These are phyloP conservation scores for Lachnellula occidentalis DNA, from an alignment of 2,329 filamentous ascomycete species.

Conservation along the genomic window DNA sequence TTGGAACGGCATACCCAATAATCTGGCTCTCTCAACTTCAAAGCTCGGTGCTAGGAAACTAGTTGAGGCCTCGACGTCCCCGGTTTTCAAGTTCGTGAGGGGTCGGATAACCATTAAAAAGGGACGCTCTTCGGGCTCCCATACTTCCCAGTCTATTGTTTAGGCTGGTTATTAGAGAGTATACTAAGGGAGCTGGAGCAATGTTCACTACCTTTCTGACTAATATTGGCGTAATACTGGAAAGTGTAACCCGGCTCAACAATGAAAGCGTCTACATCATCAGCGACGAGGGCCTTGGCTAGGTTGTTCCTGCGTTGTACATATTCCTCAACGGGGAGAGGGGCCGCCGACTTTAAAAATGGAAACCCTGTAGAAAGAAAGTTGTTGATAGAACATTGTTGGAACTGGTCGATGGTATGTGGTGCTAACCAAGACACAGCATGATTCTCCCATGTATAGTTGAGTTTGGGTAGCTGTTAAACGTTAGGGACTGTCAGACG, in stretches of 20 bases:
- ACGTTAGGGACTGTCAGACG: neutral
- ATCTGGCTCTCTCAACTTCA: constrained; percentile 52
- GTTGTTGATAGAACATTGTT: constrained; percentile 48
- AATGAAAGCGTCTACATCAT: constrained; percentile 52
- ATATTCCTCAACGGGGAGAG: constrained; percentile 47
- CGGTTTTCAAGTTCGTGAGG: constrained; percentile 31
- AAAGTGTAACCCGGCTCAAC: constrained; percentile 61
- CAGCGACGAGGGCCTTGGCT: constrained; percentile 46
- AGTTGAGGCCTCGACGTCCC: constrained; percentile 45
- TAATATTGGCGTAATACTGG: constrained; percentile 57
- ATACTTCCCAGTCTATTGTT: constrained; percentile 52
- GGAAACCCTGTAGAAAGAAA: constrained; percentile 39
- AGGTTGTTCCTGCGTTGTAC: constrained; percentile 50
- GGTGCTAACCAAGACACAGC: neutral
- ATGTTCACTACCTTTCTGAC: constrained; percentile 34
- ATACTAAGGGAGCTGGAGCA: too few species aligned
- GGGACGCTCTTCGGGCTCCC: constrained; percentile 59
- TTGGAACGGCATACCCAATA: constrained; percentile 52
- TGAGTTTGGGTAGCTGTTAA: neutral
- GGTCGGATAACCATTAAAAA: constrained; percentile 58
- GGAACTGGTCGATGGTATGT: constrained; percentile 26
- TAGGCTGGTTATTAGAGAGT: neutral
- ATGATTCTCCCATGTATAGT: neutral
- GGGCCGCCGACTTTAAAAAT: constrained; percentile 45
- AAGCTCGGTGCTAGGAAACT: constrained; percentile 55